phyloP scores from a whole-genome alignment of 352 stramenopile species.

The Lagenidium sp. region DNA sequence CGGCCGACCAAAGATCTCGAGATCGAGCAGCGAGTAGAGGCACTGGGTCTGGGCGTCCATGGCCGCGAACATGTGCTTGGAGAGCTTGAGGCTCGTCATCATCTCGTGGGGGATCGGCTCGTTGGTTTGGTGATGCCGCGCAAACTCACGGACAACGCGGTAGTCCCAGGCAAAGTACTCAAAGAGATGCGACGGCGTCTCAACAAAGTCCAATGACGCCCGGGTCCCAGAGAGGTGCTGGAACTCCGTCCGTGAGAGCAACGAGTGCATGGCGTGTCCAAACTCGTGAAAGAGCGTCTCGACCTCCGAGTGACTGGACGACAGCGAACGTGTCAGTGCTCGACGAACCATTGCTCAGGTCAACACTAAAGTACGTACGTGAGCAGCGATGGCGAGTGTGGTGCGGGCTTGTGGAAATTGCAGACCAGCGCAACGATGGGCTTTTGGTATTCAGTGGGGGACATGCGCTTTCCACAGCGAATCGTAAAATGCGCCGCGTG shows the following conservation, averaged over 20 bases:
- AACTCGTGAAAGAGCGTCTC: slow-evolving; percentile 95
- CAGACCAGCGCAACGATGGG: slow-evolving; percentile 92
- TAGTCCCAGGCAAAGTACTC: slow-evolving; percentile 96
- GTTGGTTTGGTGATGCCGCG: slow-evolving; percentile 72
- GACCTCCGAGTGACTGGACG: slow-evolving; percentile 86
- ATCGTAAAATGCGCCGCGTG: slow-evolving; percentile 95
- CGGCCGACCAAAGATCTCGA: slow-evolving; percentile 60
- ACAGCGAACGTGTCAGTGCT: slow-evolving; percentile 14
- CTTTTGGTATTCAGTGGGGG: slow-evolving; percentile 78
- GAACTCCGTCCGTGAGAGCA: slow-evolving; percentile 94
- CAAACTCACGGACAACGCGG: slow-evolving; percentile 78
- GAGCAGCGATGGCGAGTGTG: slow-evolving; percentile 57
- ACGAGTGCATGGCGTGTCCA: slow-evolving; percentile 95
- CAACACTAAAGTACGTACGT: slow-evolving; percentile 22
- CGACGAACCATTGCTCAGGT: not conserved
- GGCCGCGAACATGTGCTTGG: slow-evolving; percentile 85
- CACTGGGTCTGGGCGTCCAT: slow-evolving; percentile 87
- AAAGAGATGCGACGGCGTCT: slow-evolving; percentile 95
- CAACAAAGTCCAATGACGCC: slow-evolving; percentile 92
- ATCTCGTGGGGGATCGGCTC: slow-evolving; percentile 69
- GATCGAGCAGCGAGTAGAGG: slow-evolving; percentile 73
- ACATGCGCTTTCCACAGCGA: slow-evolving; percentile 82
- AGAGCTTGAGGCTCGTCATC: slow-evolving; percentile 57
- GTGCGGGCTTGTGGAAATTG: slow-evolving; percentile 81
- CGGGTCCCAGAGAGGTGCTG: slow-evolving; percentile 96